Base-by-base conservation (phyloP, 768 basidiomycete species). In the Trametes cubensis region DNA sequence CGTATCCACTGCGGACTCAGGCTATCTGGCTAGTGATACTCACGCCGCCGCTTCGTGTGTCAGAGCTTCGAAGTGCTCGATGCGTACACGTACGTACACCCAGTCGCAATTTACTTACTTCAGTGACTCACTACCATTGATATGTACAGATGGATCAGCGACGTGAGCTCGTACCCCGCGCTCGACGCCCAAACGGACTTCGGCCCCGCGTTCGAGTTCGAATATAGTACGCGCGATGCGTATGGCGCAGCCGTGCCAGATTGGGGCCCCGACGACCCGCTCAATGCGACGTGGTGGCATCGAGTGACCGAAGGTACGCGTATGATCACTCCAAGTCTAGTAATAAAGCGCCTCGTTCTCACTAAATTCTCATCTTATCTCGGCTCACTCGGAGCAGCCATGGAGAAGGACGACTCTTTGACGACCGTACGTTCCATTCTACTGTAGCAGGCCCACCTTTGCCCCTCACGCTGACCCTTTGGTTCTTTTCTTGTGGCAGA, bases 281-380 rank as follows among this genome's bases (percentile, higher is more conserved):
- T 92, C 64, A 92, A 92, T 62, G 88, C 88, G 7, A 91, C 90
- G 11, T 92, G 87, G 86, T 92, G 90, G 90, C 90, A 91, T 67
- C 82, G 73, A 48, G 87, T 92, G 42, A 91, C 90, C 14, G 88
- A 90, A 75, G 81, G 87, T 86, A 58, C 65, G 80, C 75, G 11
- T 34, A 11, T 11, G 2, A 34, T 34, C 39, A 2, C 49, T 23
- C 5, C 21, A 10, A 17, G 28, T 30, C 8, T 30, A 8, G 28
- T 30, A 4, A 30, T 30, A 8, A 30, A 30, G 28, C 8, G 28
- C 28, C 28, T 30, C 28, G 28, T 34, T 34, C 34, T 34, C 34
- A 34, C 28, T 30, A 30, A n/a, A n/a, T 30, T 4, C 8, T 4
- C 28, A 30, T 30, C 28, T 30, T 30, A 30, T 30, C 28, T 6